Base-by-base conservation (phyloP, 306 rosid species). In the Cicer arietinum region DNA sequence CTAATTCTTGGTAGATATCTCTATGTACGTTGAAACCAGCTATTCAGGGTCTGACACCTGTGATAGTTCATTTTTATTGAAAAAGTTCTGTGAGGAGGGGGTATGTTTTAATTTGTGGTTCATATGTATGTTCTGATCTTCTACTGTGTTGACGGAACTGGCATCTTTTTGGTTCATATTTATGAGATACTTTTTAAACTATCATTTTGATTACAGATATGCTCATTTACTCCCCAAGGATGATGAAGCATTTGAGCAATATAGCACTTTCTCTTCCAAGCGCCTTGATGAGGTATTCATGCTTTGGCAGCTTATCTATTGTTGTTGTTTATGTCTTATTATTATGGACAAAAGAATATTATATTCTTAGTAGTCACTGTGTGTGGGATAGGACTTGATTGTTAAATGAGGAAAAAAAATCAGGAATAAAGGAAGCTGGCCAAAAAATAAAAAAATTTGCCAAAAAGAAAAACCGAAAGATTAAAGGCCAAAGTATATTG, bases 161-260 rank as follows among this genome's bases (percentile, higher is more conserved):
- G 57, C 71, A 45, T 74, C 17, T 50, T 73, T 6, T 20, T 53
- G 77, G 37, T 30, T 30, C 71, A 68, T 30, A 60, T 61, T 65
- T 53, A n/a, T 56, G 57, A 17, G 70, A 53, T n/a, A 35, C 7
- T 51, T 66, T 71, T 41, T 50, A 45, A 14, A 81, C 40, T 56
- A 37, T 64, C 20, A 37, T 74, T 53, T 60, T 83, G 77, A 52
- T 73, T 75, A 17, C 87, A 92, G 99, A 80, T 92, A 87, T 77
- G 91, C 90, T 5, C 99, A 94, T 85, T 64, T 94, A 81, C 99
- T 94, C 73, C 99, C 97, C 17, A 85, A 82, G 80, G 93, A 92
- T 69, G 91, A 85, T 67, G 96, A 94, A 76, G 95, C 99, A 75
- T 87, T 94, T 85, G 99, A 89, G 77, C 95, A 86, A 81, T 94